These are phyloP conservation scores for Picea sitchensis DNA, from an alignment of 75 land plant genomes.

Conservation along the genomic window DNA sequence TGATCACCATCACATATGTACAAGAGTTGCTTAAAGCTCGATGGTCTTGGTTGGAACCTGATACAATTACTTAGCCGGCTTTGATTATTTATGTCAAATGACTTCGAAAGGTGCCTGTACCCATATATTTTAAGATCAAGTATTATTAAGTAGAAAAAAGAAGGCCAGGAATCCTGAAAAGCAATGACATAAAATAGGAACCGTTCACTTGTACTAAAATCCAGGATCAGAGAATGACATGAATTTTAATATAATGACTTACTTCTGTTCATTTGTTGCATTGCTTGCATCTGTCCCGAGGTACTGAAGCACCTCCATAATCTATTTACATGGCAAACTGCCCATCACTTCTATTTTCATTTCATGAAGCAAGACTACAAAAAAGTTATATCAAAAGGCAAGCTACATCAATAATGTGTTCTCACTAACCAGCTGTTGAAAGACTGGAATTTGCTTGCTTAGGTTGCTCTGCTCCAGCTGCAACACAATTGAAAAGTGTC, in stretches of 20 bases:
- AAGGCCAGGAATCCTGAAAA: not conserved
- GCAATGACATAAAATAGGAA: not conserved
- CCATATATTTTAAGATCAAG: slow-evolving; percentile 2
- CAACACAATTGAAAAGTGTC: slow-evolving; percentile 13
- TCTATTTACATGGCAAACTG: slow-evolving; percentile 22
- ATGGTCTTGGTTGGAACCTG: slow-evolving; percentile 65
- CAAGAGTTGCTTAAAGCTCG: slow-evolving; percentile 79
- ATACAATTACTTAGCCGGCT: slow-evolving; percentile 30
- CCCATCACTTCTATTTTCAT: not conserved
- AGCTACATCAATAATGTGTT: too few species aligned
- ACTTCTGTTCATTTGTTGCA: slow-evolving; percentile 29
- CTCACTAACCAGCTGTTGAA: slow-evolving; percentile 58
- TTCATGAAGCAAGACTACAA: slow-evolving; percentile 1
- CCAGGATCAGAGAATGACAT: not conserved
- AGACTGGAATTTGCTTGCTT: slow-evolving; percentile 28
- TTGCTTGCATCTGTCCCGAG: slow-evolving; percentile 21
- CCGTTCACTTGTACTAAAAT: too few species aligned
- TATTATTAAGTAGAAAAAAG: not conserved
- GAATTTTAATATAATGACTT: slow-evolving; percentile 2
- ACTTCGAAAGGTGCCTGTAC: slow-evolving; percentile 18
- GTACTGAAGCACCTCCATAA: slow-evolving; percentile 59
- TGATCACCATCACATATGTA: slow-evolving; percentile 95
- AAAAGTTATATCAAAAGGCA: not conserved
- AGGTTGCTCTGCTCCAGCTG: slow-evolving; percentile 62
- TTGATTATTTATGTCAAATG: slow-evolving; percentile 20